A percentile compares a stretch with the other conserved stretches of the same genome.
Evolutionary conservation across 768 basidiomycete species (phyloP).

Genomic region (Auriscalpium microsporum): DNA sequence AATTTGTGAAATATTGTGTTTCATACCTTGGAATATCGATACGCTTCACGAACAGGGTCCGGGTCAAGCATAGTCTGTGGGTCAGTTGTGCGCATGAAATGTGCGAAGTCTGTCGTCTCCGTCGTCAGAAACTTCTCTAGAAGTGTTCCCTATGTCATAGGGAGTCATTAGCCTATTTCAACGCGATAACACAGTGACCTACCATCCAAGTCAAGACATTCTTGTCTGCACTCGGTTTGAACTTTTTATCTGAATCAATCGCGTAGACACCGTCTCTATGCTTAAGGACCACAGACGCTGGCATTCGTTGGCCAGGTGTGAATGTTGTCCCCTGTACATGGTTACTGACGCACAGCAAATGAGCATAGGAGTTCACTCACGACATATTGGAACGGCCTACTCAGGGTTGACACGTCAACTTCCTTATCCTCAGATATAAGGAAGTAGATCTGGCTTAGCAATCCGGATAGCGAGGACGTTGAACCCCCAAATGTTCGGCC

Average conservation of each 20-base stretch:
- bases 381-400: constrained; percentile 47
- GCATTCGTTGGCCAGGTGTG: constrained; percentile 72
- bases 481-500: constrained; percentile 68
- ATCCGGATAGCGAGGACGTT: constrained; percentile 81
- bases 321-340: constrained; percentile 46
- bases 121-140: constrained; percentile 84
- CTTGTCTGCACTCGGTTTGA: constrained; percentile 39
- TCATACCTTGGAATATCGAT: constrained; percentile 74
- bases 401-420: constrained; percentile 55
- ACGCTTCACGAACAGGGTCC: constrained; percentile 55
- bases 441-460: constrained; percentile 84
- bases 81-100: constrained; percentile 32
- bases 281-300: constrained; percentile 59
- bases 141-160: constrained; percentile 59
- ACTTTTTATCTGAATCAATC: constrained; percentile 46
- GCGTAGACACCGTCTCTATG: constrained; percentile 60
- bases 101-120: constrained; percentile 51
- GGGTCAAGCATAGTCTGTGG: constrained; percentile 19
- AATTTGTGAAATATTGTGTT: neutral
- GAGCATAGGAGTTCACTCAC: constrained; percentile 30
- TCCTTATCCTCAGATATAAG: constrained; percentile 65
- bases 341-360: neutral
- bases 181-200: constrained; percentile 14
- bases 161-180: neutral
- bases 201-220: constrained; percentile 77